Base-by-base conservation (phyloP, 495 filamentous ascomycete species). In the Rusavskia elegans region DNA sequence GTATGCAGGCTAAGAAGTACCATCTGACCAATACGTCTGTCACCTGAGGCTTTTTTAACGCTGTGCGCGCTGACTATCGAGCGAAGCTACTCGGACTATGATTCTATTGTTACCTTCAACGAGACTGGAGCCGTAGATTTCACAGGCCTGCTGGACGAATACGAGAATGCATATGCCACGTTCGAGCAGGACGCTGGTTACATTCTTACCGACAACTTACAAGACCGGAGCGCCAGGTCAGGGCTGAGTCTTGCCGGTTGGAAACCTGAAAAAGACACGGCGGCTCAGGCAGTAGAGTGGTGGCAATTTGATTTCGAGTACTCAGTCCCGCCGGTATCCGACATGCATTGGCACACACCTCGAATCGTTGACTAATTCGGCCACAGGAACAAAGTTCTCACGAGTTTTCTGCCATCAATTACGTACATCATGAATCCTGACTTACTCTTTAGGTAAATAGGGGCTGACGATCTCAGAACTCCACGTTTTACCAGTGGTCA, bases 231-330 rank as follows among this genome's bases (percentile, higher is more conserved):
- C 48, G 67, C 74, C 39, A 76, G 81, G 39, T 70, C 77, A 5
- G 84, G 75, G 0, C 59, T 85, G 21, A 74, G 68, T 3, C 56
- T 83, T 30, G 76, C 74, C 3, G 82, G 75, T 5, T 89, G 82
- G 81, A 77, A 75, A 49, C 81, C 83, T 0, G 61, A 60, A 25
- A 68, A 70, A 55, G 70, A 83, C 50, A 73, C 74, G 71, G 65
- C 69, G 14, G 69, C 68, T 3, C 76, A 82, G 56, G 79, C 80
- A 0, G 68, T 77, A 36, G 81, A 86, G 57, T 85, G 80, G 80
- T 80, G 72, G 71, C 57, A 71, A 55, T 75, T 72, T 52, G 79
- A 82, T 56, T 81, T 68, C 64, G 79, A 83, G 55, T 74, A 72
- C 53, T 66, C 71, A 5, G 72, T 64, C 49, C 52, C 71, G 7